Percentiles rank a stretch among this genome's conserved stretches.
These are phyloP conservation scores for Ophiostoma angusticollis DNA, from an alignment of 2,329 filamentous ascomycete genomes.

Conservation along the genomic window DNA sequence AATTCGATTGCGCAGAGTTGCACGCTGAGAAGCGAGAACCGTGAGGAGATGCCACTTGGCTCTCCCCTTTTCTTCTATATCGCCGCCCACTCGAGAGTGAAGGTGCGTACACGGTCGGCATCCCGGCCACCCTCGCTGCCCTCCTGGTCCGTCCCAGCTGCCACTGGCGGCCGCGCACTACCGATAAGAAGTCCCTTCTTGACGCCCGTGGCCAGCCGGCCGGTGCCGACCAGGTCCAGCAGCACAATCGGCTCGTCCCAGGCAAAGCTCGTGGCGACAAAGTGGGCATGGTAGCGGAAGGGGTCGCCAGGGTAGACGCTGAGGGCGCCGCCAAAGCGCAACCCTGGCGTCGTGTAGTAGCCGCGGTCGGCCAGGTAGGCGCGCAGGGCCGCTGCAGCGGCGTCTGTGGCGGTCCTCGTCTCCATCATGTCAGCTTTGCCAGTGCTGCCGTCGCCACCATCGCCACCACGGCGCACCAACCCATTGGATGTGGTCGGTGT, in stretches of 20 bases:
- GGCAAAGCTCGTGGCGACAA: slow-evolving; percentile 68
- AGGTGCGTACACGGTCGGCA: slow-evolving; percentile 44
- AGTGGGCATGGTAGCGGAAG: slow-evolving; percentile 89
- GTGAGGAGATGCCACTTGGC: too few relatives aligned
- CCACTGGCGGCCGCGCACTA: slow-evolving; percentile 31
- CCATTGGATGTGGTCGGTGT: slow-evolving; percentile 26
- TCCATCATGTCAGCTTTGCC: not conserved
- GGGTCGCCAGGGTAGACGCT: slow-evolving; percentile 93
- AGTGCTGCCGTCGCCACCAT: not conserved
- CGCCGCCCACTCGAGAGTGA: slow-evolving; percentile 86
- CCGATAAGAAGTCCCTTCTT: slow-evolving; percentile 93
- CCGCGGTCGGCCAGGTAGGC: slow-evolving; percentile 63
- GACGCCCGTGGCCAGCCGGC: slow-evolving; percentile 79
- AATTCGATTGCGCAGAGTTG: too few relatives aligned
- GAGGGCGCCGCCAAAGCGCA: slow-evolving; percentile 90
- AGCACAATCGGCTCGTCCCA: slow-evolving; percentile 82
- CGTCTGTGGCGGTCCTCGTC: not conserved
- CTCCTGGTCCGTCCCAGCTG: not conserved
- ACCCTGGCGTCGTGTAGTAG: slow-evolving; percentile 81
- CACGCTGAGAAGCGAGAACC: too few relatives aligned
- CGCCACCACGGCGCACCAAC: slow-evolving; percentile 15
- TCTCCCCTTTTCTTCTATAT: too few relatives aligned
- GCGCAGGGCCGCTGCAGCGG: slow-evolving; percentile 45
- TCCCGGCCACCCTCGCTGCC: not conserved
- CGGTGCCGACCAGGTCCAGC: slow-evolving; percentile 74